Conservation (phyloP, 1,284 basidiomycete genomes). For the Meira miltonrushii region DNA sequence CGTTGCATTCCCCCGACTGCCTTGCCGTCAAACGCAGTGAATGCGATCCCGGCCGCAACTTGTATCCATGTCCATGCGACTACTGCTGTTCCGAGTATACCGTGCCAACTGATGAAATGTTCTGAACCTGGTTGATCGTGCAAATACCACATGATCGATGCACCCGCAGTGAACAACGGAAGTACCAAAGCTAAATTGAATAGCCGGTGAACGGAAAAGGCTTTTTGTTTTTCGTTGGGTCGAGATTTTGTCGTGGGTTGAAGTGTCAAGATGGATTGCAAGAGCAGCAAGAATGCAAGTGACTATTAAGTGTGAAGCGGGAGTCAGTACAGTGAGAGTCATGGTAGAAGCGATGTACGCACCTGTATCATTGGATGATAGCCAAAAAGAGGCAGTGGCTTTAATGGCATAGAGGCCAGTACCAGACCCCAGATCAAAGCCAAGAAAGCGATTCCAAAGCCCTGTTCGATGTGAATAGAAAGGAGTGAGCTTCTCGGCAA, state of each 20-base stretch:
- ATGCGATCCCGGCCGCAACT: conserved; percentile 31
- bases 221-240: conserved; percentile 19
- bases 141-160: conserved; percentile 41
- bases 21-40: conserved; percentile 29
- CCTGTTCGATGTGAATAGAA: conserved; percentile 2
- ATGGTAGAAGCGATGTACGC: background rate
- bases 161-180: conserved; percentile 35
- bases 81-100: conserved; percentile 24
- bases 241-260: conserved; percentile 24
- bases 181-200: conserved; percentile 29
- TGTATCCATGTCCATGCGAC: conserved; percentile 32
- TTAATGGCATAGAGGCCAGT: conserved; percentile 17
- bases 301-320: conserved; percentile 17
- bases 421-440: conserved; percentile 31
- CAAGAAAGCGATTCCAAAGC: conserved; percentile 22
- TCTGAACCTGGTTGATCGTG: conserved; percentile 24
- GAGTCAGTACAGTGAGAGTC: background rate
- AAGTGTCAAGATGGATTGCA: conserved; percentile 33
- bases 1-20: conserved; percentile 25
- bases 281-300: conserved; percentile 24
- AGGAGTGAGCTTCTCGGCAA: background rate
- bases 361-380: conserved; percentile 33
- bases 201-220: conserved; percentile 24
- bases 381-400: conserved; percentile 31
- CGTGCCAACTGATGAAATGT: conserved; percentile 40